Evolutionary conservation across 108 stramenopile species (phyloP).

Genomic region (Cyclotella atomus): DNA sequence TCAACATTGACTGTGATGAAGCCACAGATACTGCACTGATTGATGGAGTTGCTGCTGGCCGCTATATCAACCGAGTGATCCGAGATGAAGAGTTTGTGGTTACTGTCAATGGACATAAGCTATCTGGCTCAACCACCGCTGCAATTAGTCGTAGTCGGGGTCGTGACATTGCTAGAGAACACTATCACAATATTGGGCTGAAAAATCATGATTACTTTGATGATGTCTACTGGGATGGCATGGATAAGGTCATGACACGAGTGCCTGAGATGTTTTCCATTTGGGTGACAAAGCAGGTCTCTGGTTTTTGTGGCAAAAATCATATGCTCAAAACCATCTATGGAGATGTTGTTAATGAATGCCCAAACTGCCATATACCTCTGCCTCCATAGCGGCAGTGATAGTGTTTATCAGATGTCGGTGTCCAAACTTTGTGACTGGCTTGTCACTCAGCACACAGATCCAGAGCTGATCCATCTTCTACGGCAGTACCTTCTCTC

Average conservation of each 20-base stretch:
- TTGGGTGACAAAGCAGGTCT: neutral
- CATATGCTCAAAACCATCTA: neutral
- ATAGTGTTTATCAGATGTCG: neutral
- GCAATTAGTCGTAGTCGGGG: neutral
- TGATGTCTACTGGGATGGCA: constrained; percentile 2
- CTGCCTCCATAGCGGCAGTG: neutral
- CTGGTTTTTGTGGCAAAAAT: no score
- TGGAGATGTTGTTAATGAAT: neutral
- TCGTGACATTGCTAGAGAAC: neutral
- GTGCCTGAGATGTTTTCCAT: neutral
- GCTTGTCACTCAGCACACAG: neutral
- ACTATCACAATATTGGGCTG: neutral
- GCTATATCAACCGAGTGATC: neutral
- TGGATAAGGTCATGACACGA: neutral
- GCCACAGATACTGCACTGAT: neutral
- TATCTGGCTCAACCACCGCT: neutral
- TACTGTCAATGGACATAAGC: neutral
- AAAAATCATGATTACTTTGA: neutral
- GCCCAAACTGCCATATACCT: neutral
- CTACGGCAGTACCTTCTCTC: no score
- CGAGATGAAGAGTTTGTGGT: neutral
- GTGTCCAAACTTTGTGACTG: neutral
- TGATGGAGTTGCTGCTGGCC: neutral
- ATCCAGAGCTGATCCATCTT: neutral
- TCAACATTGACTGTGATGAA: neutral